These are phyloP conservation scores for Lodderomyces metapsilosis DNA, from an alignment of 1,139 yeast genomes.

Conservation along the genomic window DNA sequence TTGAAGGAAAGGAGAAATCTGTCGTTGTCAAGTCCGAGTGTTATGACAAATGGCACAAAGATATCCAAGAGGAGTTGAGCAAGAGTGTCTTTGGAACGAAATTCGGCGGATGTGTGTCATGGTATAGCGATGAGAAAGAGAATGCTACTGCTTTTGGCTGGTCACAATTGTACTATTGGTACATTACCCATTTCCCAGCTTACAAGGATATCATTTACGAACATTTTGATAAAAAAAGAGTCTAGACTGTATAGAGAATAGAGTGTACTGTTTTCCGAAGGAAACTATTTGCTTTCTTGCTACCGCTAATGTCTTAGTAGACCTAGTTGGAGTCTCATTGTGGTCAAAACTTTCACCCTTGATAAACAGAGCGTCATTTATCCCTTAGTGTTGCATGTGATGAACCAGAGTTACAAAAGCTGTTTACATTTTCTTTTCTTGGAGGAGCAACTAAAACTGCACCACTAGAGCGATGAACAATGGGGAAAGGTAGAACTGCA, in stretches of 20 bases:
- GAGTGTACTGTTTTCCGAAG: too few species aligned
- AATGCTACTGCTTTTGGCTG: constrained; percentile 41
- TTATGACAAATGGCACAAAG: constrained; percentile 37
- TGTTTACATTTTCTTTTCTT: too few species aligned
- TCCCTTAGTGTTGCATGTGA: too few species aligned
- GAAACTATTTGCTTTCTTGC: too few species aligned
- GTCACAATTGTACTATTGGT: constrained; percentile 37
- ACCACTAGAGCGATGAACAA: too few species aligned
- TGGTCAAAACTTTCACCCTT: too few species aligned
- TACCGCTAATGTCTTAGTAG: too few species aligned
- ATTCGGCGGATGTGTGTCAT: constrained; percentile 45
- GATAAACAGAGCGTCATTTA: too few species aligned
- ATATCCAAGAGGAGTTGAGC: constrained; percentile 26
- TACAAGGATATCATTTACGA: constrained; percentile 26
- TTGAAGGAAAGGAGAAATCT: constrained; percentile 29
- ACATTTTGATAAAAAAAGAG: constrained; percentile 6
- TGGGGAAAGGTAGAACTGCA: too few species aligned
- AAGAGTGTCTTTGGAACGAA: constrained; percentile 38
- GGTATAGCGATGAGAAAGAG: constrained; percentile 32
- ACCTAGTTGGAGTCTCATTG: too few species aligned
- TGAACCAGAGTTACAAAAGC: too few species aligned
- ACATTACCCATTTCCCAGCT: constrained; percentile 27
- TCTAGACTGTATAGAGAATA: background rate
- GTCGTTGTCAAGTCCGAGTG: constrained; percentile 32
- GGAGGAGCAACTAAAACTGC: too few species aligned